Evolutionary conservation across 306 rosid genomes (phyloP).

Genomic region (Quercus variabilis): DNA sequence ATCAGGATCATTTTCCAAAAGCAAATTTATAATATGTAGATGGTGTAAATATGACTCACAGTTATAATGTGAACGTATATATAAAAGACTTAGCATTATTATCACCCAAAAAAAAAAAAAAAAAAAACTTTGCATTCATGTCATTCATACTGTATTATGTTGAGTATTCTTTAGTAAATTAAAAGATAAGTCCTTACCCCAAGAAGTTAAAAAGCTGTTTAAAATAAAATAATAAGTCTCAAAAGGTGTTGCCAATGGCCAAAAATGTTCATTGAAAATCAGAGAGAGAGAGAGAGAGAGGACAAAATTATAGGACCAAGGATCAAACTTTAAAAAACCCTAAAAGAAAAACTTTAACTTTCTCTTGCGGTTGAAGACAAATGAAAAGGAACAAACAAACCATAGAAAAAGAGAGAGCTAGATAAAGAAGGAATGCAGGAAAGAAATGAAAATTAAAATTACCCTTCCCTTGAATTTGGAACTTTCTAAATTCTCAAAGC

Average conservation of each 20-base stretch:
- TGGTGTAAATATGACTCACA: neutral
- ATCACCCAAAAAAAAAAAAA: too few species aligned
- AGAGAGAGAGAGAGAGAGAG: neutral
- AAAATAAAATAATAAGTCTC: neutral
- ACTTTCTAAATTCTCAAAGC: neutral
- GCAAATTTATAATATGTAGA: neutral
- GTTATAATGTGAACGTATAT: too few species aligned
- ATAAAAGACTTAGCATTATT: neutral
- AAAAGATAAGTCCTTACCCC: too few species aligned
- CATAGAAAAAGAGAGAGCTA: neutral
- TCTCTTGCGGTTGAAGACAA: neutral
- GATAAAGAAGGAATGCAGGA: neutral
- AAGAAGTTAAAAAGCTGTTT: neutral
- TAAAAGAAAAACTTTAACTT: neutral
- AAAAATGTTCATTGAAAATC: neutral
- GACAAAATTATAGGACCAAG: neutral
- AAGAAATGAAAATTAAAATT: neutral
- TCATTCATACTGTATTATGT: neutral
- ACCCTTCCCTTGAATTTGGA: neutral
- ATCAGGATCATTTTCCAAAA: neutral
- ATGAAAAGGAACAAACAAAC: neutral
- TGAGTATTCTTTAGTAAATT: neutral
- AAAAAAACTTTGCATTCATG: neutral
- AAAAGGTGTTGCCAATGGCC: neutral
- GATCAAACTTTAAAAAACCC: neutral